Conservation (phyloP, 768 basidiomycete genomes). For the Pisolithus orientalis region DNA sequence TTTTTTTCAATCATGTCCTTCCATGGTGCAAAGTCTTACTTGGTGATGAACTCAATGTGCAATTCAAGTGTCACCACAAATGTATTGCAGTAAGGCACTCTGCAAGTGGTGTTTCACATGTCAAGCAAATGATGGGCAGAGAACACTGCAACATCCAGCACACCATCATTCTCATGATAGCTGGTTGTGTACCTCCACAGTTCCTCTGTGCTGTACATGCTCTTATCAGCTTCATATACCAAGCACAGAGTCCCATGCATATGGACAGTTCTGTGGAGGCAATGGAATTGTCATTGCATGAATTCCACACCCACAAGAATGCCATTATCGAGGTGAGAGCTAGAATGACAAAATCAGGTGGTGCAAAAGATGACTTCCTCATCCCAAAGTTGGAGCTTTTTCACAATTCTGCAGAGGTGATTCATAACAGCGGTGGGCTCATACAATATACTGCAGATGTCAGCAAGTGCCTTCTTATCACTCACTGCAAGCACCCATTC, state of each 20-base stretch:
- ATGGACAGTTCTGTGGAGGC: not conserved
- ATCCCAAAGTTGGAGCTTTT: not conserved
- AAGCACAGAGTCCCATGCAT: not conserved
- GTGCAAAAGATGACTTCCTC: not conserved
- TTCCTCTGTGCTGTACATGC: not conserved
- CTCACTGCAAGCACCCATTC: slow-evolving; percentile 28
- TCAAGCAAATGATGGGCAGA: not conserved
- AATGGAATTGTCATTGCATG: not conserved
- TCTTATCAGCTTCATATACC: not conserved
- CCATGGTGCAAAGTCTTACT: too few species aligned
- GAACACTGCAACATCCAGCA: not conserved
- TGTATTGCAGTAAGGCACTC: not conserved
- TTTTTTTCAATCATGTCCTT: not conserved
- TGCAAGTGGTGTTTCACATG: not conserved
- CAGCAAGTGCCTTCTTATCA: slow-evolving; percentile 29
- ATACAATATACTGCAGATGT: slow-evolving; percentile 32
- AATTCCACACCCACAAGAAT: not conserved
- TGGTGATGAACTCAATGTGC: not conserved
- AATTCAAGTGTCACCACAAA: not conserved
- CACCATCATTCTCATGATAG: not conserved
- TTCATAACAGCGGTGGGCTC: slow-evolving; percentile 21
- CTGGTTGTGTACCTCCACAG: not conserved
- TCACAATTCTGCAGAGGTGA: not conserved
- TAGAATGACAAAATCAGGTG: not conserved
- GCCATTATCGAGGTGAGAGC: not conserved